phyloP scores from a whole-genome alignment of 2,329 filamentous ascomycete species.

The Ustilaginoidea virens region DNA sequence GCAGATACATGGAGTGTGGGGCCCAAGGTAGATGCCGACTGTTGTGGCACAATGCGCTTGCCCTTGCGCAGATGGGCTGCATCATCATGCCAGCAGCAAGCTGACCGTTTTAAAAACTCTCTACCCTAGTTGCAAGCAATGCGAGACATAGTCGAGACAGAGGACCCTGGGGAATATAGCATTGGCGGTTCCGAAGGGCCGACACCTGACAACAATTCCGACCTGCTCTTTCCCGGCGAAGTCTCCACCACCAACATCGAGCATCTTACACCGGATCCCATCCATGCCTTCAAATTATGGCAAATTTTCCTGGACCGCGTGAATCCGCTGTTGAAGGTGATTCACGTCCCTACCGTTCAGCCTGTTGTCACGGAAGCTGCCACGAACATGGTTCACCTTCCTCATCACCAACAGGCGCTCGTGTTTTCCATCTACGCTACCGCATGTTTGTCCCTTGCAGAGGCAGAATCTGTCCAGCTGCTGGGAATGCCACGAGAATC shows the following conservation, averaged over 20 bases:
- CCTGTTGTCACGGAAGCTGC: conserved; percentile 48
- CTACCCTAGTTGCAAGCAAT: conserved; percentile 44
- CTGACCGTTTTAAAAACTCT: too few relatives aligned
- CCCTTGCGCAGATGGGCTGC: too few relatives aligned
- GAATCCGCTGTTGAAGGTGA: conserved; percentile 56
- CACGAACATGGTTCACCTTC: conserved; percentile 36
- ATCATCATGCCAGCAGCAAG: too few relatives aligned
- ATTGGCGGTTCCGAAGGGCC: conserved; percentile 31
- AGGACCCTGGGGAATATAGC: conserved; percentile 31
- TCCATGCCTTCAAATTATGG: conserved; percentile 58
- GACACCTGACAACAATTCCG: conserved; percentile 36
- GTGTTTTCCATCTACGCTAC: conserved; percentile 52
- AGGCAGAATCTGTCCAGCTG: conserved; percentile 37
- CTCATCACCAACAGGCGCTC: conserved; percentile 43
- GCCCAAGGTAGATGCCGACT: too few relatives aligned
- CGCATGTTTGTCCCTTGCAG: conserved; percentile 37
- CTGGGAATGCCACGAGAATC: conserved; percentile 33
- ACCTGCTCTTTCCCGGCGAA: conserved; percentile 30
- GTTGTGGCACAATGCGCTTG: too few relatives aligned
- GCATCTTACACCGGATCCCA: conserved; percentile 46
- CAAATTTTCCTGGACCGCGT: conserved; percentile 60
- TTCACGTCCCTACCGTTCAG: conserved; percentile 58
- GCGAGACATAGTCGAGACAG: conserved; percentile 39
- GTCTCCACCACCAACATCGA: conserved; percentile 23
- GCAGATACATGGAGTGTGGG: background rate